Percentiles rank a stretch among this genome's conserved stretches.
phyloP scores from a whole-genome alignment of 2,329 filamentous ascomycete species.

The Esteya vermicola region DNA sequence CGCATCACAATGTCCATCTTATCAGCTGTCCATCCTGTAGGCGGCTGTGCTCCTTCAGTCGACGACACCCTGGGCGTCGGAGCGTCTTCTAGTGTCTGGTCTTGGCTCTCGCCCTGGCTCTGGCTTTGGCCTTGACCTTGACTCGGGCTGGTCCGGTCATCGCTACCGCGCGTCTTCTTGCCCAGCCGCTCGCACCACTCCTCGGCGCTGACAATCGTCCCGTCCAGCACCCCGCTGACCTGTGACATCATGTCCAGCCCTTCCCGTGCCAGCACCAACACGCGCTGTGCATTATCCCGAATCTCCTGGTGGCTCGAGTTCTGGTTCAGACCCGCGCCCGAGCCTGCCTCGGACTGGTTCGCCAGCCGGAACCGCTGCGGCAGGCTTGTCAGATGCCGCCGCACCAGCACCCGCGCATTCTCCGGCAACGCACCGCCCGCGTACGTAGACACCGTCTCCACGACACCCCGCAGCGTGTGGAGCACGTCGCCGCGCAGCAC shows the following conservation, averaged over 20 bases:
- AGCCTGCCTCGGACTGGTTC: conserved; percentile 23
- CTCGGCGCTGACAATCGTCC: conserved; percentile 81
- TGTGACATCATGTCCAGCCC: conserved; percentile 90
- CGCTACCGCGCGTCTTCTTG: conserved; percentile 23
- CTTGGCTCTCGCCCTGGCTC: not conserved
- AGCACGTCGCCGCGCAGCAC: conserved; percentile 57
- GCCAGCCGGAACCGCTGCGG: conserved; percentile 67
- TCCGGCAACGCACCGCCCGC: conserved; percentile 84
- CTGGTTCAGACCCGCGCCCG: conserved; percentile 10
- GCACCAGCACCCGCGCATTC: conserved; percentile 72
- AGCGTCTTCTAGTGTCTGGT: no score
- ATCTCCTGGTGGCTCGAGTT: conserved; percentile 18
- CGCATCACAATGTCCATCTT: not conserved
- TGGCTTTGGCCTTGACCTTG: not conserved
- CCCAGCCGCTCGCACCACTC: conserved; percentile 77
- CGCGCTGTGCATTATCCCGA: conserved; percentile 53
- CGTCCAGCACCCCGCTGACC: conserved; percentile 74
- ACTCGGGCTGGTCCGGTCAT: not conserved
- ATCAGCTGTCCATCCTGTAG: not conserved
- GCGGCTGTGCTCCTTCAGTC: not conserved
- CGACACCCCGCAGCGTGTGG: conserved; percentile 65
- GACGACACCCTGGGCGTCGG: no score
- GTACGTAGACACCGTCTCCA: conserved; percentile 76
- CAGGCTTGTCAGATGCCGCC: conserved; percentile 68
- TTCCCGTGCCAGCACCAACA: conserved; percentile 76